Percentiles rank a stretch among this genome's conserved stretches.
phyloP scores from a whole-genome alignment of 192 early-diverging fungal species.

The Spizellomyces sp. region DNA sequence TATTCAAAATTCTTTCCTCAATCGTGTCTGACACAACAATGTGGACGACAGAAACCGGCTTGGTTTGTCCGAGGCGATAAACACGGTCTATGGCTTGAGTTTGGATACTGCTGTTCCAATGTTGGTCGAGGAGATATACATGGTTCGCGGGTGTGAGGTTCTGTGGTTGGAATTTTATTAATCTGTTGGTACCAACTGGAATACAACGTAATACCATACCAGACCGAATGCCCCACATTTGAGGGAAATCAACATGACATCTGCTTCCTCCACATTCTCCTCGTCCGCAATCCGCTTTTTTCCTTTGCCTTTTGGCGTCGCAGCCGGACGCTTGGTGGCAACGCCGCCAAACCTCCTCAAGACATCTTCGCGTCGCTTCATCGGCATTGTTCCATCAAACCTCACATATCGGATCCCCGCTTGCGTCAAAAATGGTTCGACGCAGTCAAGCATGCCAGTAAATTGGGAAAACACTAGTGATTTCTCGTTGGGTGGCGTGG shows the following conservation, averaged over 20 bases:
- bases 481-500: slow-evolving; percentile 38
- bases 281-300: background rate
- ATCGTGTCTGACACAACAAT: slow-evolving; percentile 76
- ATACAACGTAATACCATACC: background rate
- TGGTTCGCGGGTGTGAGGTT: slow-evolving; percentile 2
- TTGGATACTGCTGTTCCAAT: slow-evolving; percentile 56
- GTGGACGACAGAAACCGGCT: slow-evolving; percentile 80
- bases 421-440: slow-evolving; percentile 51
- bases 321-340: background rate
- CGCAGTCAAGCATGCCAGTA: slow-evolving; percentile 70
- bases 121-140: background rate
- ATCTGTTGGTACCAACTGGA: no score
- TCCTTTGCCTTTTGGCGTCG: background rate
- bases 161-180: background rate
- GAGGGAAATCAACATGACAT: background rate
- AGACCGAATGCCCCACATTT: background rate
- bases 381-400: background rate
- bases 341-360: background rate
- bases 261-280: background rate
- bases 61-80: slow-evolving; percentile 86
- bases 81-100: slow-evolving; percentile 90
- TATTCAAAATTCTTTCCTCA: slow-evolving; percentile 47
- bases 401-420: slow-evolving; percentile 42
- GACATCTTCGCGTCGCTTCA: background rate
- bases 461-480: slow-evolving; percentile 84